Conservation (phyloP, 23 red algal species). For the Agarophyton chilense region DNA sequence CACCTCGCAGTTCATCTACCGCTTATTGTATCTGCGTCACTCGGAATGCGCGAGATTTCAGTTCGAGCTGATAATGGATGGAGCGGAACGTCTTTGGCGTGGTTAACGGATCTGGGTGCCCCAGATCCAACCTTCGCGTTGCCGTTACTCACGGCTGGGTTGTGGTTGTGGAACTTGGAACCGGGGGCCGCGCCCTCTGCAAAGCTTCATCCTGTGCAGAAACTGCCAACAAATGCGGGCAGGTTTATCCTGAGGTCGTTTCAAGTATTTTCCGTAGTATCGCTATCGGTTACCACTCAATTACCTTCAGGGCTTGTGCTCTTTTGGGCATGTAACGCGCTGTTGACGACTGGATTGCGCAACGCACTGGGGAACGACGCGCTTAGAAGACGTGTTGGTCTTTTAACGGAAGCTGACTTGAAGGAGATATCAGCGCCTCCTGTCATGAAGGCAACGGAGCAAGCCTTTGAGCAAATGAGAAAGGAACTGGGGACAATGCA, state of each 20-base stretch:
- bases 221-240: background rate
- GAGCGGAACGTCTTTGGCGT: constrained; percentile 8
- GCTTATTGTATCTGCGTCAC: constrained; percentile 29
- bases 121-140: constrained; percentile 38
- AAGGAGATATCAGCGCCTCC: constrained; percentile 2
- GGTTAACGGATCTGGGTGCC: constrained; percentile 23
- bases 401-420: constrained; percentile 37
- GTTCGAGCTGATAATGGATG: constrained; percentile 9
- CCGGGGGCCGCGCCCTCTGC: constrained; percentile 13
- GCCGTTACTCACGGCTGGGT: constrained; percentile 29
- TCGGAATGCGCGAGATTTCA: constrained; percentile 54
- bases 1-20: constrained; percentile 42
- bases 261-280: constrained; percentile 53
- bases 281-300: constrained; percentile 43
- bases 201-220: background rate
- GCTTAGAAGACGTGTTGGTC: constrained; percentile 14
- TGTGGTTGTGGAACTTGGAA: constrained; percentile 56
- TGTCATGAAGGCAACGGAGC: constrained; percentile 25
- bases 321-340: constrained; percentile 47
- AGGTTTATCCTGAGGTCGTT: constrained; percentile 3
- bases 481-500: constrained; percentile 43
- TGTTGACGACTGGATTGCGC: constrained; percentile 16
- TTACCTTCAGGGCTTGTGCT: constrained; percentile 53
- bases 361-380: constrained; percentile 8
- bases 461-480: constrained; percentile 43